Evolutionary conservation across 2,329 filamentous ascomycete genomes (phyloP).

Genomic region (Colletotrichum lentis): DNA sequence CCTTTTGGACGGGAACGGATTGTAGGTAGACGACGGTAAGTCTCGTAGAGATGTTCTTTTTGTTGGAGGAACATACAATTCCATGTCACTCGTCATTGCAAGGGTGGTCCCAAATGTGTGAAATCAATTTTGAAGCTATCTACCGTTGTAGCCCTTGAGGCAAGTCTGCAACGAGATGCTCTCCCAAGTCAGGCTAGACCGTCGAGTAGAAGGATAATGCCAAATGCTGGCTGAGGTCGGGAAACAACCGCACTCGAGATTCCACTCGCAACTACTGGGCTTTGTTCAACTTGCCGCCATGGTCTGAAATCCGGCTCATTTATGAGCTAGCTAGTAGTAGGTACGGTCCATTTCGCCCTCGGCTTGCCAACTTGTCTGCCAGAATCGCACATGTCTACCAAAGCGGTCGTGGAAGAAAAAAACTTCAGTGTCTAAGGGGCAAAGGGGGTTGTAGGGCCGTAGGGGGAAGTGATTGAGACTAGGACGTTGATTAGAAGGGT

Average conservation of each 20-base stretch:
- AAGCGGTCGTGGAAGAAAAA: neutral
- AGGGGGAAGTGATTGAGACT: too few species aligned
- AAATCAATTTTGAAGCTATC: slow-evolving; percentile 3
- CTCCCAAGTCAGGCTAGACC: too few species aligned
- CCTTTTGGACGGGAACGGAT: neutral
- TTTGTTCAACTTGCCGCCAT: too few species aligned
- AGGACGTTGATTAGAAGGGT: neutral
- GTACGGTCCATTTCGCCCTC: neutral
- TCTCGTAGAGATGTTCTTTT: neutral
- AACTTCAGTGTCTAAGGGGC: too few species aligned
- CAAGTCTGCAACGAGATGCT: too few species aligned
- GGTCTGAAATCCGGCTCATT: neutral
- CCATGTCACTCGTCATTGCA: neutral
- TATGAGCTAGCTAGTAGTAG: neutral
- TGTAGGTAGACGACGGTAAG: neutral
- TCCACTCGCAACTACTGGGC: neutral
- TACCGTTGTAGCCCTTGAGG: neutral
- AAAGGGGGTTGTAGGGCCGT: too few species aligned
- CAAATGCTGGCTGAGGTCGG: too few species aligned
- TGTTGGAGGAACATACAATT: neutral
- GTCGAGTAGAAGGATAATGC: too few species aligned
- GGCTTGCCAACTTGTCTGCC: neutral
- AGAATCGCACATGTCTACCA: neutral
- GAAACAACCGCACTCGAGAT: neutral
- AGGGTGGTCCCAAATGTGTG: neutral